Conservation (phyloP, 306 rosid species). For the Trifolium subterraneum region DNA sequence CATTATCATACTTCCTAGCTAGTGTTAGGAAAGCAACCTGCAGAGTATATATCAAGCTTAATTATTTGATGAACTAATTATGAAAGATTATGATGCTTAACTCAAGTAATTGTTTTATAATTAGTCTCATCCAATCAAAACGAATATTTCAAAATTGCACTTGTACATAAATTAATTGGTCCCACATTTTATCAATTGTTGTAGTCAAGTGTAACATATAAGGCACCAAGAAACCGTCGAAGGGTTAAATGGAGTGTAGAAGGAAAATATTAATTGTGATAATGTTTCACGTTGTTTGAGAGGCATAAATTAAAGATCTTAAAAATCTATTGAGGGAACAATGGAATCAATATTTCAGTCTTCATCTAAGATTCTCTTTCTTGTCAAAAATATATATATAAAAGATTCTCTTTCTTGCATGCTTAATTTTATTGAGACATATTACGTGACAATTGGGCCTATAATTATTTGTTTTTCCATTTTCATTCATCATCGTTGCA, state of each 20-base stretch:
- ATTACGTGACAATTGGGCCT: conserved; percentile 31
- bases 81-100: conserved; percentile 49
- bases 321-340: conserved; percentile 22
- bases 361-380: conserved; percentile 41
- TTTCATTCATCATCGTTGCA: not conserved
- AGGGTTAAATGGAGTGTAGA: conserved; percentile 49
- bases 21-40: conserved; percentile 52
- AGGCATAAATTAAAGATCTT: conserved; percentile 35
- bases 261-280: conserved; percentile 24
- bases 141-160: conserved; percentile 30
- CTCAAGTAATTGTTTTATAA: conserved; percentile 38
- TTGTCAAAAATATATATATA: conserved; percentile 24
- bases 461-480: conserved; percentile 23
- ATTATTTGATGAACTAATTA: conserved; percentile 33
- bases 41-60: conserved; percentile 38
- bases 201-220: conserved; percentile 38
- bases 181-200: conserved; percentile 49
- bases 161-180: conserved; percentile 44
- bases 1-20: conserved; percentile 37
- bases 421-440: conserved; percentile 34
- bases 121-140: conserved; percentile 45
- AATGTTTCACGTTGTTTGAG: conserved; percentile 42
- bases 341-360: conserved; percentile 34
- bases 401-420: conserved; percentile 34
- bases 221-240: conserved; percentile 53